Evolutionary conservation across 345 rosid species (phyloP).

Genomic region (Syzygium oleosum): DNA sequence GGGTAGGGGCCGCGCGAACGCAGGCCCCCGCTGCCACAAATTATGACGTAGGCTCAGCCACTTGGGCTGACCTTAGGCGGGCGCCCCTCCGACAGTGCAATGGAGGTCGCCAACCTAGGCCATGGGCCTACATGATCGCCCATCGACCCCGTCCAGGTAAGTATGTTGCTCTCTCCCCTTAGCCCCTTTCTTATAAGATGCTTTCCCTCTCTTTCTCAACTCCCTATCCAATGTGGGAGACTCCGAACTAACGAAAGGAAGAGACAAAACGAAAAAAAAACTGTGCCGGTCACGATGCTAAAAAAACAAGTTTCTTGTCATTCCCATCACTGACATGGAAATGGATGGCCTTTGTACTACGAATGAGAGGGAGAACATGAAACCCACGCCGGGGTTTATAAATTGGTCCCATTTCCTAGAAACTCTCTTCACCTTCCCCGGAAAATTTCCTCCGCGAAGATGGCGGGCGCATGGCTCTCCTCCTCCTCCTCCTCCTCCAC

Average conservation of each 20-base stretch:
- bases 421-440: slow-evolving; percentile 23
- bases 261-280: too few species aligned
- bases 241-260: not conserved
- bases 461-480: slow-evolving; percentile 35
- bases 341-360: not conserved
- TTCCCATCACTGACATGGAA: not conserved
- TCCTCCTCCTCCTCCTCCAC: slow-evolving; percentile 60
- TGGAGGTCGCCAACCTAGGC: slow-evolving; percentile 9
- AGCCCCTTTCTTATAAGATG: not conserved
- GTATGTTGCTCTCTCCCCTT: rapidly evolving
- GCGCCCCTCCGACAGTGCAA: slow-evolving; percentile 7
- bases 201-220: not conserved
- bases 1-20: slow-evolving; percentile 7
- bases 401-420: not conserved
- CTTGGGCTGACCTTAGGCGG: slow-evolving; percentile 8
- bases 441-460: slow-evolving; percentile 29
- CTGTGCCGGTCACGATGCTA: not conserved
- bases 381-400: not conserved
- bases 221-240: not conserved
- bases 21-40: slow-evolving; percentile 11
- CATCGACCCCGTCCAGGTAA: slow-evolving; percentile 17
- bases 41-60: slow-evolving; percentile 12
- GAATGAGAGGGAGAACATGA: not conserved
- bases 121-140: slow-evolving; percentile 1
- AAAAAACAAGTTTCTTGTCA: not conserved